These are phyloP conservation scores for Hypocreales sp. DNA, from an alignment of 2,329 filamentous ascomycete species.

Conservation along the genomic window DNA sequence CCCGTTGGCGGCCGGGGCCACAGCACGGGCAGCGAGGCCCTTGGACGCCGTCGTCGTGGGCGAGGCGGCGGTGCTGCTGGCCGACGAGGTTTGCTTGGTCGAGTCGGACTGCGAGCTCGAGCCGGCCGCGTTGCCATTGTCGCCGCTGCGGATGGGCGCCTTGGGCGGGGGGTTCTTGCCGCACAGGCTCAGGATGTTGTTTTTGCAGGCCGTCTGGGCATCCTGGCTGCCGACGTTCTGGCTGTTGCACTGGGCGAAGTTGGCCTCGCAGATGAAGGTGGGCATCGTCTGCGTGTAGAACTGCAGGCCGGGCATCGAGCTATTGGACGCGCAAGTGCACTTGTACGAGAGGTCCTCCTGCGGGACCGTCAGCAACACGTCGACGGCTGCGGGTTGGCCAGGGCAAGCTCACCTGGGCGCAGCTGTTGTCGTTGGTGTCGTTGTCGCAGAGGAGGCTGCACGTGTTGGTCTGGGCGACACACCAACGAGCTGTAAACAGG, in stretches of 20 bases:
- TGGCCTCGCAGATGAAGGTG: constrained; percentile 33
- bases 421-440: constrained; percentile 24
- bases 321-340: constrained; percentile 33
- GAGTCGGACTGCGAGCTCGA: too few relatives aligned
- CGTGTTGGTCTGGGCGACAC: constrained; percentile 31
- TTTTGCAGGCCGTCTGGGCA: constrained; percentile 31
- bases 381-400: too few relatives aligned
- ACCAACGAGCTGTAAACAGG: constrained; percentile 30
- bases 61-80: constrained; percentile 15
- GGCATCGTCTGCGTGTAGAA: constrained; percentile 37
- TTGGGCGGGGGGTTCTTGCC: constrained; percentile 20
- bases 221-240: constrained; percentile 22
- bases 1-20: constrained; percentile 27
- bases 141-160: constrained; percentile 10
- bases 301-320: constrained; percentile 32
- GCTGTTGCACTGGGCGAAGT: constrained; percentile 31
- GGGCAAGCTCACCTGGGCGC: constrained; percentile 25
- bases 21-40: constrained; percentile 21
- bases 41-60: constrained; percentile 12
- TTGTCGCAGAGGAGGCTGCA: constrained; percentile 31
- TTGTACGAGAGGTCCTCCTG: constrained; percentile 26
- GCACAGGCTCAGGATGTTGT: constrained; percentile 30
- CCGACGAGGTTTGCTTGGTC: too few relatives aligned
- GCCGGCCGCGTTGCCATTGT: constrained; percentile 5
- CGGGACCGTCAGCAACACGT: too few relatives aligned